Conservation (phyloP, 2,329 filamentous ascomycete species). For the Cadophora gregata region DNA sequence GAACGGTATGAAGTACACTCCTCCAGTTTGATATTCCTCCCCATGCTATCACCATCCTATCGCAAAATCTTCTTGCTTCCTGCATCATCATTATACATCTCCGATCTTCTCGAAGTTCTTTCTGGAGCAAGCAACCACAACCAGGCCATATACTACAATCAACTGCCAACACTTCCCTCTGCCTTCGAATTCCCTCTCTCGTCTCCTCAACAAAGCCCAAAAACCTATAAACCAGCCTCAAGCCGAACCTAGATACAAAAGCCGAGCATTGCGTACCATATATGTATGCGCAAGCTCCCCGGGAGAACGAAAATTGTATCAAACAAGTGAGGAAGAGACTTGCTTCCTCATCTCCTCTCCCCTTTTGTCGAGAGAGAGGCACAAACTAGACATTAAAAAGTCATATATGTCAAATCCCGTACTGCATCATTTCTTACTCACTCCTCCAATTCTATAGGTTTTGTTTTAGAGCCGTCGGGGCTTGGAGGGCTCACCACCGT, state of each 20-base stretch:
- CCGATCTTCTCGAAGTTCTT: neutral
- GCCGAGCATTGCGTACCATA: neutral
- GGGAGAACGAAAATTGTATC: neutral
- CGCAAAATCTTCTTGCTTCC: neutral
- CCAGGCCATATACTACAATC: conserved; percentile 8
- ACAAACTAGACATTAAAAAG: conserved; percentile 36
- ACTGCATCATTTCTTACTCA: neutral
- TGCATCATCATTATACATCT: conserved; percentile 1
- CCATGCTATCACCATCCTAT: too few species aligned
- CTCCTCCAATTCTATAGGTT: conserved; percentile 42
- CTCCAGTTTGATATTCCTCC: neutral
- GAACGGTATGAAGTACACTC: neutral
- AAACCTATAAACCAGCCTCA: conserved; percentile 1
- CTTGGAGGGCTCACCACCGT: conserved; percentile 43
- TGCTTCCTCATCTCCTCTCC: neutral
- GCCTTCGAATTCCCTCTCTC: neutral
- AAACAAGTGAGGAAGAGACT: neutral
- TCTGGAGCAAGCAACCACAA: neutral
- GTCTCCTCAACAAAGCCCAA: neutral
- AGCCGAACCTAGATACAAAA: conserved; percentile 7
- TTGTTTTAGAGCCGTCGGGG: conserved; percentile 39
- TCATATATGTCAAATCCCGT: conserved; percentile 12
- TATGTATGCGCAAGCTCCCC: neutral
- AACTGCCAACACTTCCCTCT: neutral
- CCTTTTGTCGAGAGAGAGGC: neutral